Evolutionary conservation across 176 grass and related monocot genomes (phyloP), one percentile per base, ranked within the genome.

Genomic region (Musa beccarii): DNA sequence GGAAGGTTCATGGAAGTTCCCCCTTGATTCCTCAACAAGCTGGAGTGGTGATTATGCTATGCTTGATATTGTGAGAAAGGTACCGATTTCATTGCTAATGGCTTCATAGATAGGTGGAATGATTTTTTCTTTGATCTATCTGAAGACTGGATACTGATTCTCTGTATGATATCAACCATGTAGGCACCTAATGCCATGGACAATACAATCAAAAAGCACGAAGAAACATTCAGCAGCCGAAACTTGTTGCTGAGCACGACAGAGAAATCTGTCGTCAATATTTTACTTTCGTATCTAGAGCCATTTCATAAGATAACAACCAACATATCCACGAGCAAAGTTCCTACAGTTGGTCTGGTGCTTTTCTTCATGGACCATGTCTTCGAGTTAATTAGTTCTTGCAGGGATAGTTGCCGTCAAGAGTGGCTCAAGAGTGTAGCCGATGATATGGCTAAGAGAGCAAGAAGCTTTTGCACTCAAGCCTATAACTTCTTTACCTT

Each of bases 351-450:
- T 73, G 94, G 90, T 24, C 90, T 98, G 14, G 88, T 89, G 28
- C 87, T 98, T 73, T 97, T 97, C 82, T 98, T 98, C 73, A 91
- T 93, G 85, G 94, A 98, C 82, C 88, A 98, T 87, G 87, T 93
- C 55, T 73, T 82, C 51, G 94, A 93, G 54, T 66, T 98, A 79
- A 98, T 98, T 54, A 84, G 81, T 20, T 43, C 69, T 25, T 91
- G 78, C 78, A 83, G 69, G 56, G 66, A 81, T 0, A 88, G 68
- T 67, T 87, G 72, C 50, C 86, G 85, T 22, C 88, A 91, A 34
- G 88, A 98, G 19, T 86, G 88, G 90, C 86, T 98, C 49, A 93
- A 98, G 76, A 81, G 69, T 74, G 84, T 98, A 70, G 90, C 90
- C 16, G 80, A 71, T 24, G 80, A 93, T 69, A 98, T 98, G 94